Base-by-base conservation (phyloP, 352 stramenopile species). In the Phytophthora palmivora region DNA sequence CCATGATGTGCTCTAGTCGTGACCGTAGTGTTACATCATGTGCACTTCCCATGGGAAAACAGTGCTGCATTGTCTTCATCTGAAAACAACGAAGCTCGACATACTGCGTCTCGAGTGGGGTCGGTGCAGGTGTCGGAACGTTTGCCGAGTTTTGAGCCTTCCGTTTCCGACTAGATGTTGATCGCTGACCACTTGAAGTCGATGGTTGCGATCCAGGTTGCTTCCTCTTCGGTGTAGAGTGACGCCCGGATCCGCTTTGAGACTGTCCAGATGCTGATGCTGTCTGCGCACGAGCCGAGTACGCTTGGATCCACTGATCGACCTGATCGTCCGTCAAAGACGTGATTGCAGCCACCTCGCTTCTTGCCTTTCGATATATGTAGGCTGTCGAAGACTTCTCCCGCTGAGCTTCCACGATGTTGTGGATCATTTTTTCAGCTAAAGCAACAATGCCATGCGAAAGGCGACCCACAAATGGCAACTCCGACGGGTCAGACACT, bases 241-340 rank as follows among this genome's bases (percentile, higher is more conserved):
- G 78, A n/a, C 79, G 78, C 21, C 60, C 66, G 4, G 49, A 62
- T 19, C 58, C 67, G 33, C 50, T 76, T 34, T 74, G 68, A 2
- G 58, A 47, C n/a, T 85, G 77, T 15, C 54, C 59, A 16, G 48
- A 44, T 28, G 47, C 36, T 18, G 66, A 70, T 21, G 57, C 43
- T 39, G 48, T 36, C 26, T 70, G 54, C 16, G 48, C 39, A 26
- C 67, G 43, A 4, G 54, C 49, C n/a, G 58, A 51, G 18, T 64
- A 77, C 11, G 68, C 45, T 58, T 82, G 74, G 52, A 92, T 73
- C 84, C 84, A 94, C 43, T 87, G 70, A 42, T 94, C 82, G 8
- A 92, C 65, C 18, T 92, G 66, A 6, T 77, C 58, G 14, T 89
- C 79, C 3, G 63, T 78, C 2, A 94, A 60, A 9, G 75, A 87